Evolutionary conservation across 192 early-diverging fungal species (phyloP), one percentile per base, ranked within the genome.

Genomic region (Coemansia sp.): DNA sequence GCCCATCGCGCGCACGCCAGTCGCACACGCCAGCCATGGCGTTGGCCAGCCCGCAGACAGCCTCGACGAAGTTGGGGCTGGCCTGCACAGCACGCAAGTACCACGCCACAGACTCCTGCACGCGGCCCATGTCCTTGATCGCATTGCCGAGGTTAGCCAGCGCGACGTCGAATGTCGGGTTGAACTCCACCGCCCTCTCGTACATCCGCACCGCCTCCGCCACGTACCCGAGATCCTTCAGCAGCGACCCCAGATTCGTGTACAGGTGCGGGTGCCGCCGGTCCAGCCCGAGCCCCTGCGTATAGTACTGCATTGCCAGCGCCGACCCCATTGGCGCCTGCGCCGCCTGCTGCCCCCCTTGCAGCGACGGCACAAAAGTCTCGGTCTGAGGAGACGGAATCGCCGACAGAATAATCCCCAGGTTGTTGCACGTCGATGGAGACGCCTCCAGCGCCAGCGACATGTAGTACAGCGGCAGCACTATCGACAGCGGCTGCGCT

Each of bases 121-220:
- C 93, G 37, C 92, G 82, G 0, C 95, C 94, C 69, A 94, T 85
- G 72, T 97, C 95, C 76, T 97, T 97, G 76, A 92, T 89, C 1
- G 95, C 94, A 64, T 97, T 97, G 23, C 94, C 95, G 27, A 97
- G 85, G 64, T 97, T 97, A 46, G 95, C 95, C 32, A 95, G 84
- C 4, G 95, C 95, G 51, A 97, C 94, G 68, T 94, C 94, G 62
- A 97, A 97, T 17, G 88, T 87, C 59, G 93, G 91, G 73, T 94
- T 92, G 46, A 85, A 88, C 64, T 92, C 87, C 7, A 97, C 94
- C 0, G 95, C 95, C 68, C 89, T 89, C 62, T 94, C 88, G 77
- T 97, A 97, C 91, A 94, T 95, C 5, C 82, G 70, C 29, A 97
- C 88, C 1, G 93, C 94, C 62, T 95, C 93, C 34, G 85, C 81